A percentile compares a stretch with the other conserved stretches of the same genome.
Evolutionary conservation across 805 yeast species (phyloP).

Genomic region (Pichia nanzhaoensis): DNA sequence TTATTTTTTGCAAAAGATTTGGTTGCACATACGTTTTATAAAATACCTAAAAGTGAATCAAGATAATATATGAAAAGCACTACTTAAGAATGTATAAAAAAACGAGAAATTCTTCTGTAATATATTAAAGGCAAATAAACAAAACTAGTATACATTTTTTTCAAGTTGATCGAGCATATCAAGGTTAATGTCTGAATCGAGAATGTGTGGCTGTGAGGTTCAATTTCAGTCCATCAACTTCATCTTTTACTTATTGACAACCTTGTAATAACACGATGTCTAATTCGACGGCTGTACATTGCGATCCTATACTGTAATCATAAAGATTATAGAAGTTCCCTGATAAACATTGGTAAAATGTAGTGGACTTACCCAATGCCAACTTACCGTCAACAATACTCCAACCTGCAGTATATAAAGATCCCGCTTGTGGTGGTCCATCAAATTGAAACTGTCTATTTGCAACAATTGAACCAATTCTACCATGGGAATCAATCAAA

Average conservation of each 20-base stretch:
- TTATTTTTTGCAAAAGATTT: no score
- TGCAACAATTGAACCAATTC: constrained; percentile 75
- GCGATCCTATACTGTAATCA: constrained; percentile 53
- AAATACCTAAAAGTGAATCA: no score
- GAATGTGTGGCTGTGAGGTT: background rate
- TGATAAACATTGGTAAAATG: constrained; percentile 68
- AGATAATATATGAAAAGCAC: no score
- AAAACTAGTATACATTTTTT: background rate
- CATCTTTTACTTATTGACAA: constrained; percentile 31
- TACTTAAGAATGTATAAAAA: no score
- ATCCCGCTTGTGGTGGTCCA: constrained; percentile 78
- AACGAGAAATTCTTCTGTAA: no score
- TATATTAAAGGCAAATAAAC: constrained; percentile 1
- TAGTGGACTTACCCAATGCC: constrained; percentile 54
- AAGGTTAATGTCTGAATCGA: no score
- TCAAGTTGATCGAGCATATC: no score
- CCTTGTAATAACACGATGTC: constrained; percentile 49
- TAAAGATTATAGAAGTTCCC: constrained; percentile 77
- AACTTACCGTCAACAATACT: constrained; percentile 52
- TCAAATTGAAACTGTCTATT: constrained; percentile 78
- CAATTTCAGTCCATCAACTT: constrained; percentile 28
- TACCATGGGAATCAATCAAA: constrained; percentile 52
- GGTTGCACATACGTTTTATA: no score
- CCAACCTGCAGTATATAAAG: constrained; percentile 62
- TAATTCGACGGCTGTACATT: constrained; percentile 59